These are phyloP conservation scores for Akebia trifoliata DNA, from an alignment of 164 flowering plant genomes.

Conservation along the genomic window DNA sequence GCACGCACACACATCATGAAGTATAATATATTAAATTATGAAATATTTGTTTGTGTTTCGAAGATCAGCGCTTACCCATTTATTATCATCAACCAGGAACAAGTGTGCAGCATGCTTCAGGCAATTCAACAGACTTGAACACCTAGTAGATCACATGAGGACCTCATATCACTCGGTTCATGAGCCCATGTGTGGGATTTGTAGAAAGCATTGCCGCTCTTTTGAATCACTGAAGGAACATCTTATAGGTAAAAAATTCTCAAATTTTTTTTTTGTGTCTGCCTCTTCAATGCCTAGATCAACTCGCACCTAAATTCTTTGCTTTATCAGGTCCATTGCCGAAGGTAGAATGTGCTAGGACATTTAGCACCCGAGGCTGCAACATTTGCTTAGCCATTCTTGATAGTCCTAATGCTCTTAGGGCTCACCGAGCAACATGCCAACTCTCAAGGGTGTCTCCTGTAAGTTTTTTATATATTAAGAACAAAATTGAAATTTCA, in stretches of 20 bases:
- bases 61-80: too few species aligned
- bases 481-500: too few species aligned
- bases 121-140: slow-evolving; percentile 79
- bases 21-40: too few species aligned
- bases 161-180: slow-evolving; percentile 79
- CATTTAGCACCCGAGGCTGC: slow-evolving; percentile 68
- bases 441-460: slow-evolving; percentile 38
- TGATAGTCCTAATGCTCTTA: slow-evolving; percentile 48
- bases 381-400: slow-evolving; percentile 58
- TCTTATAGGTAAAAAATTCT: slow-evolving; percentile 49
- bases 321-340: slow-evolving; percentile 67
- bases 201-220: slow-evolving; percentile 78
- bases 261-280: too few species aligned
- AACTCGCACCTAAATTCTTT: background rate
- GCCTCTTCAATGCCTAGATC: too few species aligned
- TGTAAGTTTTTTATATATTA: too few species aligned
- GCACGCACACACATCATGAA: too few species aligned
- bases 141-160: slow-evolving; percentile 92
- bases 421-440: slow-evolving; percentile 57
- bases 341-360: slow-evolving; percentile 70
- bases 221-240: slow-evolving; percentile 89
- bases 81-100: slow-evolving; percentile 44
- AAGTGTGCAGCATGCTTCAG: slow-evolving; percentile 90
- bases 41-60: too few species aligned
- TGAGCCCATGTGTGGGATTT: slow-evolving; percentile 83